Base-by-base conservation (phyloP, 768 basidiomycete species). In the Hygrophorus russula region DNA sequence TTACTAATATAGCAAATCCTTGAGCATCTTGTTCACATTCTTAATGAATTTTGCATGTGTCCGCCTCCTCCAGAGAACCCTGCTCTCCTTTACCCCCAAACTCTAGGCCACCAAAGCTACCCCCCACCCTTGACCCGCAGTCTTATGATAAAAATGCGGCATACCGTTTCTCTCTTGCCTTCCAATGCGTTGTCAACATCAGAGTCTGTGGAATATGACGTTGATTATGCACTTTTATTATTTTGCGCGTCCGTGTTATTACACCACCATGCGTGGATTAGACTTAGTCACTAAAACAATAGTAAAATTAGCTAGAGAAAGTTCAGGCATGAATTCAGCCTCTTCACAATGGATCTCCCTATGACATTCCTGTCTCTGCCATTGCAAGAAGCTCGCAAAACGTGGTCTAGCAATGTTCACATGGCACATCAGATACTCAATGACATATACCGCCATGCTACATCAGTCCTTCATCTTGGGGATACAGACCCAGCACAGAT, bases 81-180 rank as follows among this genome's bases (percentile, higher is more conserved):
- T 1, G 68, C 80, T 20, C 51, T 79, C 33, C 71, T 90, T 47
- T 76, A 2, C 80, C 86, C 0, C 76, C 84, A 18, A 69, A 65
- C 53, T 56, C 73, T 38, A 73, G 73, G 15, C 72, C 76, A 0
- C 66, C 73, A 3, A 76, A 76, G 47, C 67, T 69, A 4, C 49
- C 63, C 0, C 80, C 85, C 0, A 76, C 73, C 1, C 71, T 85
- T 32, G 82, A 82, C 51, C 84, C 84, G 0, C 66, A 68, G 18
- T 58, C 69, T 0, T 88, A 78, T 50, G 88, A 90, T 64, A 86
- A 84, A 47, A 81, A 85, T 53, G 82, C 87, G 20, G 87, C 88
- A 0, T 86, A 87, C 54, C 78, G 88, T 7, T 94, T 96, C 57
- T 82, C 83, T 0, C 76, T 97, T 45, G 94, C 94, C 1, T 93